Conservation (phyloP, 768 basidiomycete species). For the Mycena indigotica region DNA sequence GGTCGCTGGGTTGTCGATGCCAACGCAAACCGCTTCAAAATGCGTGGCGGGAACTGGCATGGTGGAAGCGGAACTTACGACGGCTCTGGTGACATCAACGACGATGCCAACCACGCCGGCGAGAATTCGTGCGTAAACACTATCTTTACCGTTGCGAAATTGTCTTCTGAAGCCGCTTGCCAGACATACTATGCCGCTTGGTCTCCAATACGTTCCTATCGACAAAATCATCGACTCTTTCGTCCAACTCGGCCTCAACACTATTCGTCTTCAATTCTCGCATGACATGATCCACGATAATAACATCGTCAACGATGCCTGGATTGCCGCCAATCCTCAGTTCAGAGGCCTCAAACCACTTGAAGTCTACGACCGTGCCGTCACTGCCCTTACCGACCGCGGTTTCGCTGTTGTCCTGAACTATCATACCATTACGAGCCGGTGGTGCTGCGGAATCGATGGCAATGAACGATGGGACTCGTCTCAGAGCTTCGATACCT, state of each 20-base stretch:
- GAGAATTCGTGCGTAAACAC: slow-evolving; percentile 9
- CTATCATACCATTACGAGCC: slow-evolving; percentile 14
- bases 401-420: slow-evolving; percentile 21
- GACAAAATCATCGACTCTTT: slow-evolving; percentile 21
- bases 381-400: slow-evolving; percentile 17
- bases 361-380: slow-evolving; percentile 20
- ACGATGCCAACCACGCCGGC: slow-evolving; percentile 13
- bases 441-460: slow-evolving; percentile 23
- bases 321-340: slow-evolving; percentile 22
- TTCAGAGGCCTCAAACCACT: slow-evolving; percentile 18
- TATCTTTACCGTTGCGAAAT: neutral
- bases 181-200: slow-evolving; percentile 22
- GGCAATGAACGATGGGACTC: slow-evolving; percentile 22
- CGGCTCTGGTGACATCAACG: slow-evolving; percentile 17
- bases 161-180: neutral
- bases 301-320: slow-evolving; percentile 6
- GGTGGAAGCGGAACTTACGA: slow-evolving; percentile 16
- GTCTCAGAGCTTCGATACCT: slow-evolving; percentile 11
- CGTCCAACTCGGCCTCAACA: slow-evolving; percentile 14
- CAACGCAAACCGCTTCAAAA: slow-evolving; percentile 12
- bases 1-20: slow-evolving; percentile 18
- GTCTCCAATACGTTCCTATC: slow-evolving; percentile 22
- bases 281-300: slow-evolving; percentile 21
- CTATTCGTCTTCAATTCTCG: slow-evolving; percentile 20
- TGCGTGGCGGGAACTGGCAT: slow-evolving; percentile 15